Conservation (phyloP, 1,284 basidiomycete genomes). For the Sutorius eximius region DNA sequence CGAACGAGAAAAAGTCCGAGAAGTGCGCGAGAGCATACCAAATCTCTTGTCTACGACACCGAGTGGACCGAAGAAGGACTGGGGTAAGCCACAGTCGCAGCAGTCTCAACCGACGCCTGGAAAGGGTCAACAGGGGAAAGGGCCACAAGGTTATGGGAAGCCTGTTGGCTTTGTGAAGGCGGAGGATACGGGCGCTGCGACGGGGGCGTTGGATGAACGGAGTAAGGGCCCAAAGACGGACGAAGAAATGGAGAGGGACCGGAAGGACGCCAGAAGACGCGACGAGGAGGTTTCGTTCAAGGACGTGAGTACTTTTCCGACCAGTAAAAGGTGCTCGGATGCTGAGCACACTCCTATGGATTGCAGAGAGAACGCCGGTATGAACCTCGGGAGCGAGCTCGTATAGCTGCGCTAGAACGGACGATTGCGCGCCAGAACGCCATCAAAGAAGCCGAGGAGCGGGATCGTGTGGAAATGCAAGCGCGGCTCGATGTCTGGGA, state of each 20-base stretch:
- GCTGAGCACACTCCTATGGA: background rate
- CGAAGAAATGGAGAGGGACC: constrained; percentile 79
- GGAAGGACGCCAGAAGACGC: constrained; percentile 68
- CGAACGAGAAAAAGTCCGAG: constrained; percentile 80
- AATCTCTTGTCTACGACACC: constrained; percentile 43
- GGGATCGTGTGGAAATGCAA: constrained; percentile 69
- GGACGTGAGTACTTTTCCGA: constrained; percentile 60
- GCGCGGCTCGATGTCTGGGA: constrained; percentile 81
- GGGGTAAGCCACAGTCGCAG: constrained; percentile 63
- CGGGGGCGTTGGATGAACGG: constrained; percentile 38
- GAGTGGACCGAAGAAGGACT: constrained; percentile 74
- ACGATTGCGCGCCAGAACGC: constrained; percentile 70
- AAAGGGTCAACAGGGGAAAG: constrained; percentile 53
- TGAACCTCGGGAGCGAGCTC: constrained; percentile 62
- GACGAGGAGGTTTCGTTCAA: constrained; percentile 82
- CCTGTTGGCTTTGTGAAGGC: constrained; percentile 80
- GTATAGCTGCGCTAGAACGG: constrained; percentile 74
- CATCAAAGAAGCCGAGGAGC: constrained; percentile 72
- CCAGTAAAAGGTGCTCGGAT: background rate
- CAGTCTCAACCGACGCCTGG: constrained; percentile 39
- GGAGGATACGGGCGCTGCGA: constrained; percentile 43
- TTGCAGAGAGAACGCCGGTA: constrained; percentile 65
- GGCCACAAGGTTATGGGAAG: constrained; percentile 72
- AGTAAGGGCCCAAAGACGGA: constrained; percentile 65
- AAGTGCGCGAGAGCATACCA: constrained; percentile 61